Base-by-base conservation (phyloP, 2,329 filamentous ascomycete genomes). In the Alternaria postmessia region DNA sequence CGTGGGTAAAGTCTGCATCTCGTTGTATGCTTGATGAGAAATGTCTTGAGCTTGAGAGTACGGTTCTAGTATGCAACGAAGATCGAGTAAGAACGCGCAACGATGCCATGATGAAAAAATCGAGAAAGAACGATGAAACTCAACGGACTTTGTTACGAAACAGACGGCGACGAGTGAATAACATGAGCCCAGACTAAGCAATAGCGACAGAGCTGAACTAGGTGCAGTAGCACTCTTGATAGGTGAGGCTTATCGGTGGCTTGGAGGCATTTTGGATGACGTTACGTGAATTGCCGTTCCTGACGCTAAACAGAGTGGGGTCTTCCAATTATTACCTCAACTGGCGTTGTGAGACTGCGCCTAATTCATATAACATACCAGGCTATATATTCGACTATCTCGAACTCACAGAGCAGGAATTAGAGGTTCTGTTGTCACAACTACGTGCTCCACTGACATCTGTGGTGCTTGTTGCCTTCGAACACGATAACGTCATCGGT, bases 1-100 rank as follows among this genome's bases (percentile, higher is more conserved):
- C 87, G 78, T 89, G 87, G 8, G 87, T 89, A 73, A 89, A 89
- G 75, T 89, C 87, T 16, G 85, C 84, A 57, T 79, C 54, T 49
- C 64, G 66, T n/a, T 64, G 53, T 54, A 68, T 62, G 24, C 57
- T 75, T n/a, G 70, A 71, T 3, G 73, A 73, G 42, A 78, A 76
- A 6, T 56, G 16, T 43, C 63, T 58, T 14, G 43, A 5, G 9
- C 12, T 39, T 22, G 41, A n/a, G 12, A 18, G n/a, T 9, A 36
- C 47, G n/a, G 46, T 42, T 16, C 53, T 57, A 11, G 42, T 42
- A 9, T 28, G 52, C 4, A 26, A 34, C 4, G 28, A n/a, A 36
- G 30, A 12, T 24, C 49, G 44, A 36, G 18, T 46, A 55, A 60
- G 39, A 59, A 22, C 46, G 26, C 64, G 64, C 32, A 54, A 52